Evolutionary conservation across 192 early-diverging fungal species (phyloP).

Genomic region (Coemansia sp.): DNA sequence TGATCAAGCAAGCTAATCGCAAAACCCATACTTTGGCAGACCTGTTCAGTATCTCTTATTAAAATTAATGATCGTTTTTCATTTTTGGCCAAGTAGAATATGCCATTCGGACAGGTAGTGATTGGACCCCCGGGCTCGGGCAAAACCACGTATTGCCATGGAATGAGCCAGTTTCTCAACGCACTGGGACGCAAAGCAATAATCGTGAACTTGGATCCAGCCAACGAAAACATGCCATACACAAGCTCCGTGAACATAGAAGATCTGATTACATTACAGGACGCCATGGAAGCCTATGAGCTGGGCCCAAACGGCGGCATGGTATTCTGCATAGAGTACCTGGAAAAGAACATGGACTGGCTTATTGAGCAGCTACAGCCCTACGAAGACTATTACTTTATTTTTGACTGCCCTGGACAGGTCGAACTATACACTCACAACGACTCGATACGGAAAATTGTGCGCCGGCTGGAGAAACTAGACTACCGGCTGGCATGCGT

Average conservation of each 20-base stretch:
- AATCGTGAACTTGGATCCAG: conserved; percentile 97
- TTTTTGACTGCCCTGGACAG: conserved; percentile 97
- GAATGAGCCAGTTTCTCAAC: conserved; percentile 83
- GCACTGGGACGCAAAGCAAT: conserved; percentile 75
- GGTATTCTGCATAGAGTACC: conserved; percentile 94
- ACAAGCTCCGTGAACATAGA: conserved; percentile 76
- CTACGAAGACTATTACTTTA: conserved; percentile 67
- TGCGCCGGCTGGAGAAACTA: conserved; percentile 66
- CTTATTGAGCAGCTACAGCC: conserved; percentile 69
- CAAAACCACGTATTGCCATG: conserved; percentile 94
- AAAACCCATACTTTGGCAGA: no score
- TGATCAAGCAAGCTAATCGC: not conserved
- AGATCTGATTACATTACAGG: conserved; percentile 90
- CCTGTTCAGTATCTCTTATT: no score
- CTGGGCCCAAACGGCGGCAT: conserved; percentile 97
- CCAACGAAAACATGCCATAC: conserved; percentile 88
- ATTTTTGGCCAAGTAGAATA: not conserved
- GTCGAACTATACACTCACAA: conserved; percentile 98
- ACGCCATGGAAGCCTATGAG: conserved; percentile 85
- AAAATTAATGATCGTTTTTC: no score
- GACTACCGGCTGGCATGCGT: conserved; percentile 69
- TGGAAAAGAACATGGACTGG: conserved; percentile 92
- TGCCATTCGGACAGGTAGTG: conserved; percentile 71
- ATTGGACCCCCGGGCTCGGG: conserved; percentile 93
- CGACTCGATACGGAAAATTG: conserved; percentile 71